Evolutionary conservation across 768 basidiomycete species (phyloP), one percentile per base, ranked within the genome.

Genomic region (Mycena galericulata): DNA sequence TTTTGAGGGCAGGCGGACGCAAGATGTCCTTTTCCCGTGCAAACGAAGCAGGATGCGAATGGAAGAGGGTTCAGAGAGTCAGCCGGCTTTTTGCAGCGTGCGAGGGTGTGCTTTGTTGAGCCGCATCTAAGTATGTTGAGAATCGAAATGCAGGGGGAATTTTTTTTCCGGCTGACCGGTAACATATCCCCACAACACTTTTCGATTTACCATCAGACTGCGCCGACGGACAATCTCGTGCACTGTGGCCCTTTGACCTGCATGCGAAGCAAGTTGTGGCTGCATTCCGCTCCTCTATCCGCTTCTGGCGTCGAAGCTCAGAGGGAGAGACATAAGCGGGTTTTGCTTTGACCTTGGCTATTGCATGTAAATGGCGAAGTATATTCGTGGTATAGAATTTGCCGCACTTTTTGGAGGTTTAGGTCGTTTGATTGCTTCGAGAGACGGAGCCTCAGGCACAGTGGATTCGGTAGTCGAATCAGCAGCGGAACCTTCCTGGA

Each of bases 11-110:
- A 98, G 17, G 87, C 79, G 2, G 93, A 91, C 3, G 94, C 93
- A 2, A 98, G 86, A 75, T 98, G 97, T 1, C 97, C 97, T 72
- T 87, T 90, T 4, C 84, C 85, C 4, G 88, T 89, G 76, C 97
- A 98, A 22, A 98, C 92, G 76, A 96, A 98, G 80, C 97, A 98
- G 4, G 91, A 93, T 0, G 97, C 96, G 72, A 89, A 96, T 1
- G 96, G 97, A 4, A 95, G 83, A 1, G 92, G 92, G 64, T 94
- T 84, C 20, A 75, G 76, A 14, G 87, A 83, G 76, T 95, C 86
- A 22, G 81, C 80, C 6, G 88, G 84, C 72, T 89, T 89, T 67
- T 84, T 90, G 78, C 97, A 98, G 36, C 83, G 84, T n/a, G 93
- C 89, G 2, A 98, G 85, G 17, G 85, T 91, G 71, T 98, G 96